Conservation (phyloP, 495 filamentous ascomycete species). For the Tuber umbilicatum region DNA sequence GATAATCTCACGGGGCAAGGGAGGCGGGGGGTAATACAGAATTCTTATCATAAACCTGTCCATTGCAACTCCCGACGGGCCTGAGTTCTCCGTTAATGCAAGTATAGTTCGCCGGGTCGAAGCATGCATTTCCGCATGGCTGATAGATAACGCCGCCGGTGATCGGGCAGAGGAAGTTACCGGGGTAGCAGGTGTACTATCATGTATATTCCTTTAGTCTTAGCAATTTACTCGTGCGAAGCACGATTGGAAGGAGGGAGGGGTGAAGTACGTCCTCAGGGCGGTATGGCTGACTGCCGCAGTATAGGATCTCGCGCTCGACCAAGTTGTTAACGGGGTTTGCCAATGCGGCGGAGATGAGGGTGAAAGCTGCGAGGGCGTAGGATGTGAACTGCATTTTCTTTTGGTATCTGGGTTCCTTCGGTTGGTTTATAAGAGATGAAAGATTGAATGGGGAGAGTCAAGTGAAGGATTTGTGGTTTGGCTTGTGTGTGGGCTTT, state of each 20-base stretch:
- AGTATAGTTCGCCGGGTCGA: constrained; percentile 30
- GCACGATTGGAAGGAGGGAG: neutral
- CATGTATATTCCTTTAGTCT: neutral
- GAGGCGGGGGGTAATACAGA: constrained; percentile 18
- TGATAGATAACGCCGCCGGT: constrained; percentile 25
- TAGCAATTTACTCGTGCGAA: neutral
- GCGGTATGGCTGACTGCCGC: constrained; percentile 26
- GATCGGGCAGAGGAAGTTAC: constrained; percentile 36
- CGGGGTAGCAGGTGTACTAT: constrained; percentile 39
- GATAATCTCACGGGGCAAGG: neutral
- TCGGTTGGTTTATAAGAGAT: neutral
- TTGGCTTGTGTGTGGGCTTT: neutral
- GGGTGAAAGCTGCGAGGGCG: constrained; percentile 13
- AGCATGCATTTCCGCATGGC: constrained; percentile 34
- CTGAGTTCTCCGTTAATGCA: constrained; percentile 29
- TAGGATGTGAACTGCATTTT: constrained; percentile 29
- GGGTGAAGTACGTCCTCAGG: constrained; percentile 12
- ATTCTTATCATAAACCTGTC: constrained; percentile 35
- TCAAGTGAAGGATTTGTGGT: neutral
- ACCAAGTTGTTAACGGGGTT: constrained; percentile 10
- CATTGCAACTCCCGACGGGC: constrained; percentile 27
- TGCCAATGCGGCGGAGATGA: constrained; percentile 23
- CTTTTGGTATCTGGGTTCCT: neutral
- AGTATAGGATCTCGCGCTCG: constrained; percentile 11
- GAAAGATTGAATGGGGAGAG: neutral